Percentiles rank a stretch among this genome's conserved stretches.
phyloP scores from a whole-genome alignment of 805 yeast genomes.

The Pichia exigua region DNA sequence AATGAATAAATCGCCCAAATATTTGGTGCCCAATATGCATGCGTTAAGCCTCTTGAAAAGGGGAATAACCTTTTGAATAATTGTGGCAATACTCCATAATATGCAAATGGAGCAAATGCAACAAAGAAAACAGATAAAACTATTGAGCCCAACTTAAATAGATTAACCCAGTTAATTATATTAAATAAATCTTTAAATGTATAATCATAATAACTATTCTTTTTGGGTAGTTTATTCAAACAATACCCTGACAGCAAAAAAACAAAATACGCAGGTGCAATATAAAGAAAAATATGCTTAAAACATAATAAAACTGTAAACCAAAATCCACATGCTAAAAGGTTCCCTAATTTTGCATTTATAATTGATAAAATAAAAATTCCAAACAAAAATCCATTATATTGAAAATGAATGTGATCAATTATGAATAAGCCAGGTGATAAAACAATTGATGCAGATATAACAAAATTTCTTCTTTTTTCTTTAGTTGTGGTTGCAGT shows the following conservation, averaged over 20 bases:
- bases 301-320: conserved; percentile 80
- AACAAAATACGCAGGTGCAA: conserved; percentile 90
- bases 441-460: conserved; percentile 72
- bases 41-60: conserved; percentile 89
- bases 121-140: conserved; percentile 54
- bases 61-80: conserved; percentile 74
- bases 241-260: conserved; percentile 70
- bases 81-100: conserved; percentile 53
- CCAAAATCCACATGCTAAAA: conserved; percentile 55
- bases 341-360: conserved; percentile 52
- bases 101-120: conserved; percentile 76
- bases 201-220: conserved; percentile 20
- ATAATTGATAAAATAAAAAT: conserved; percentile 66
- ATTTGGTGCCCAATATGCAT: conserved; percentile 99
- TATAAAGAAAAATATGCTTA: conserved; percentile 86
- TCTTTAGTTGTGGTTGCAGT: conserved; percentile 31
- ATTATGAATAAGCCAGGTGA: conserved; percentile 87
- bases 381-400: conserved; percentile 91
- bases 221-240: conserved; percentile 30
- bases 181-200: conserved; percentile 13
- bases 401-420: conserved; percentile 96
- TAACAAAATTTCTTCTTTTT: conserved; percentile 53
- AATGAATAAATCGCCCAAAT: conserved; percentile 93
- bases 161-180: conserved; percentile 44
- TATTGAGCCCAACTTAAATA: conserved; percentile 53